Base-by-base conservation (phyloP, 768 basidiomycete genomes). In the Dendrothele bispora region DNA sequence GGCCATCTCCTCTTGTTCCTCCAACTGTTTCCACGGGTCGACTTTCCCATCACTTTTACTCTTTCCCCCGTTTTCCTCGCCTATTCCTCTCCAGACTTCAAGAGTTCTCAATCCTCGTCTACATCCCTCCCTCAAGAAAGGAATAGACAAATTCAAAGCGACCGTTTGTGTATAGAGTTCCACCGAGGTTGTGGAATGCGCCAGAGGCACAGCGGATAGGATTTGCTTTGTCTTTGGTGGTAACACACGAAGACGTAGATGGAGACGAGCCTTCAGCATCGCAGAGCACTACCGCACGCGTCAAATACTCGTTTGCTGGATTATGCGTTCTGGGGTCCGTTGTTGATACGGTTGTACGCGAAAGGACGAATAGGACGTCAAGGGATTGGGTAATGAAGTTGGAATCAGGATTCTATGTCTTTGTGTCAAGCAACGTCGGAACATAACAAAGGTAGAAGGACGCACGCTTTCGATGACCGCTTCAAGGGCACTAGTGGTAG, bases 1-100 rank as follows among this genome's bases (percentile, higher is more conserved):
- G 95, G 91, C 79, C 85, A 95, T 38, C 92, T 70, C 18, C 84
- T 74, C 53, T 77, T 86, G 83, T 26, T 83, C 81, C 48, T 80
- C 76, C 2, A 90, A 69, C 52, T n/a, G 77, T 36, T 47, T 68
- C 83, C 85, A 88, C 0, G 61, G 61, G 25, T 71, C 79, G 51
- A 52, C 73, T 59, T 25, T 64, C 65, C 14, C 7, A 58, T 62
- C 39, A 62, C 65, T 7, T 60, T 62, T 24, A 52, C 53, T 11
- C 44, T 50, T 32, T n/a, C n/a, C 42, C 45, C 26, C 51, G 3
- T 21, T 39, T 3, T 26, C 41, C 14, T 11, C 26, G 14, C 38
- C 40, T n/a, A 2, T n/a, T 27, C 28, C 28, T 26, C 39, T 34
- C 48, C 40, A 40, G 49, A 28, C 61, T 60, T 46, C 72, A 38